These are phyloP conservation scores for Fusarium sublunatum DNA, from an alignment of 2,329 filamentous ascomycete species.

Conservation along the genomic window DNA sequence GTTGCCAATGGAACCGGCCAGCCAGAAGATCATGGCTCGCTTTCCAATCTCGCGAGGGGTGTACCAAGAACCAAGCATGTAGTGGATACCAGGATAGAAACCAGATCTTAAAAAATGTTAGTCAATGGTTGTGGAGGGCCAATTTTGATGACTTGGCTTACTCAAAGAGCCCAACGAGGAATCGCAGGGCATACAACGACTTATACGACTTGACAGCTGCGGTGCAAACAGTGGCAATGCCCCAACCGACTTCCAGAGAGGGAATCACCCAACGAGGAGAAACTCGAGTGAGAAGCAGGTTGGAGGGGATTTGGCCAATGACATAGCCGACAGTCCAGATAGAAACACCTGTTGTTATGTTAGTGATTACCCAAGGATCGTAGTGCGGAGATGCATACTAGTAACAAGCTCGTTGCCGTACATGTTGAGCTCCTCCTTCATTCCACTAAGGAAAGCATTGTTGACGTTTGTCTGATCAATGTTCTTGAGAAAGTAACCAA, in stretches of 20 bases:
- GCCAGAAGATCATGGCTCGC: conserved; percentile 36
- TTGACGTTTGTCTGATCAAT: conserved; percentile 56
- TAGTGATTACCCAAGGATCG: background rate
- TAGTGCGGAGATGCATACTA: conserved; percentile 8
- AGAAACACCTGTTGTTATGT: conserved; percentile 15
- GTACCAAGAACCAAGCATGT: conserved; percentile 42
- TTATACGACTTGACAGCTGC: conserved; percentile 14
- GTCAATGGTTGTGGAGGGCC: conserved; percentile 44
- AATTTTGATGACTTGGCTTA: conserved; percentile 25
- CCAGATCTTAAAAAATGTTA: conserved; percentile 58
- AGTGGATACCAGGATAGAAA: conserved; percentile 56
- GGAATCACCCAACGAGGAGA: conserved; percentile 22
- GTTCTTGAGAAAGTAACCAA: conserved; percentile 51
- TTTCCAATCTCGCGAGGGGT: conserved; percentile 39
- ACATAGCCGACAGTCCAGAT: conserved; percentile 43
- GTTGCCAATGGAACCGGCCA: conserved; percentile 30
- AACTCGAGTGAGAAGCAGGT: conserved; percentile 38
- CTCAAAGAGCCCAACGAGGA: conserved; percentile 38
- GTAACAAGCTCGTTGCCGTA: conserved; percentile 41
- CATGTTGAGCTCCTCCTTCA: conserved; percentile 40
- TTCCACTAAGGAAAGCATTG: conserved; percentile 49
- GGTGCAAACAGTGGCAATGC: conserved; percentile 21
- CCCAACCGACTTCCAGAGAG: conserved; percentile 26
- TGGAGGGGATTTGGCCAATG: conserved; percentile 41
- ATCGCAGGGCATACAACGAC: conserved; percentile 31